Conservation (phyloP, 2,329 filamentous ascomycete genomes). For the Eutypella sp. region DNA sequence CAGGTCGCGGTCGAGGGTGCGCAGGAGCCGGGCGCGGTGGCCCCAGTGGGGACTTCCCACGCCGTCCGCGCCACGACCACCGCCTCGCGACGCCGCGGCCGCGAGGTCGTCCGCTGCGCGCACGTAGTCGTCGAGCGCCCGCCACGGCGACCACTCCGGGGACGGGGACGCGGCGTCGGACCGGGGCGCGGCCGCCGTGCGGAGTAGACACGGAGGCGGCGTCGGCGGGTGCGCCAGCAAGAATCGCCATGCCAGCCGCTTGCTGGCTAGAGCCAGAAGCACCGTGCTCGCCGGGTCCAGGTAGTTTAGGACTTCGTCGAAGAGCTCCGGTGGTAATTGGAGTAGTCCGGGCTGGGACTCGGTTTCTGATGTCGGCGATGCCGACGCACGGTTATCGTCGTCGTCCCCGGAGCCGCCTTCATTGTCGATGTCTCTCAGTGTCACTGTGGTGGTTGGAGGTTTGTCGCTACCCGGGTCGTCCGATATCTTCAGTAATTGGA, state of each 20-base stretch:
- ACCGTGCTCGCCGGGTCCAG: constrained; percentile 13
- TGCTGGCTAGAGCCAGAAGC: constrained; percentile 20
- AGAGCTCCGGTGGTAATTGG: constrained; percentile 19
- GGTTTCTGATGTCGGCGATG: neutral
- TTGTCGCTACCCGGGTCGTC: too few relatives aligned
- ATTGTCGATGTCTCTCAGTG: too few relatives aligned
- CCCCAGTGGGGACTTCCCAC: too few relatives aligned
- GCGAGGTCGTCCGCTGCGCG: constrained; percentile 6
- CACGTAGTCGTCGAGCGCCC: constrained; percentile 12
- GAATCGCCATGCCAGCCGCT: constrained; percentile 18
- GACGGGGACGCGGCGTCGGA: neutral
- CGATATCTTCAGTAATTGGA: too few relatives aligned
- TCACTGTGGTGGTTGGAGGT: too few relatives aligned
- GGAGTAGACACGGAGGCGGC: constrained; percentile 1
- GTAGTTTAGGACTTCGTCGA: constrained; percentile 19
- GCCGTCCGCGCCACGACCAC: too few relatives aligned
- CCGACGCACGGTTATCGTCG: too few relatives aligned
- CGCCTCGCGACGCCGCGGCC: too few relatives aligned
- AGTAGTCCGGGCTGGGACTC: constrained; percentile 8
- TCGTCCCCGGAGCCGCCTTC: too few relatives aligned
- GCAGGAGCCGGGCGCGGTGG: constrained; percentile 16
- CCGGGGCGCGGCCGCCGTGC: neutral
- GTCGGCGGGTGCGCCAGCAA: constrained; percentile 3
- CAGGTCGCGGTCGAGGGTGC: constrained; percentile 18
- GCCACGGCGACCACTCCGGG: constrained; percentile 6